phyloP scores from a whole-genome alignment of 1,139 yeast genomes.

The Lizanozyma gosingica region DNA sequence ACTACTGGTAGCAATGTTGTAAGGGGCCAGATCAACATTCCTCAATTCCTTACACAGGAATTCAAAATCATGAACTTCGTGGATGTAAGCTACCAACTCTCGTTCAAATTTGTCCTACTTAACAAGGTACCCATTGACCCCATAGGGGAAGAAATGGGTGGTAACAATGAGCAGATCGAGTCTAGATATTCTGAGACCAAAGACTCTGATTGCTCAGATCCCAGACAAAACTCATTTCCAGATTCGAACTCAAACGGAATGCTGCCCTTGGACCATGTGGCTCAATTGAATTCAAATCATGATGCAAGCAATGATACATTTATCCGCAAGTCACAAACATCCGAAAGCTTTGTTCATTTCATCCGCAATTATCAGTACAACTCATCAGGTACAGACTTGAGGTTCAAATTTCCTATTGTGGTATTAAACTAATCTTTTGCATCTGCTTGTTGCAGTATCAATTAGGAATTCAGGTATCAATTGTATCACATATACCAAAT shows the following conservation, averaged over 20 bases:
- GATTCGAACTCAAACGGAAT: neutral
- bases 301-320: neutral
- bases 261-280: too few relatives aligned
- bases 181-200: too few relatives aligned
- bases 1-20: conserved; percentile 9
- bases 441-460: neutral
- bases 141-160: conserved; percentile 19
- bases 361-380: neutral
- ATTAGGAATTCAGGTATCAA: neutral
- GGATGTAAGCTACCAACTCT: conserved; percentile 30
- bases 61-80: conserved; percentile 29
- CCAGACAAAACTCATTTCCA: too few relatives aligned
- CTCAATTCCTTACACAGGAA: conserved; percentile 25
- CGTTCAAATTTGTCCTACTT: conserved; percentile 29
- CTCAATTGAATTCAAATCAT: neutral
- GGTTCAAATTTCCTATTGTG: neutral
- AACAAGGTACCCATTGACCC: too few relatives aligned
- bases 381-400: neutral
- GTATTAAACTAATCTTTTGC: neutral
- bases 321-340: neutral
- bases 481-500: too few relatives aligned
- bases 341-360: neutral
- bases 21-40: conserved; percentile 24
- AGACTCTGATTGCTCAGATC: too few relatives aligned
- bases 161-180: neutral